Evolutionary conservation across 2,329 filamentous ascomycete genomes (phyloP), one percentile per base, ranked within the genome.

Genomic region (Fonsecaea pugnacius): DNA sequence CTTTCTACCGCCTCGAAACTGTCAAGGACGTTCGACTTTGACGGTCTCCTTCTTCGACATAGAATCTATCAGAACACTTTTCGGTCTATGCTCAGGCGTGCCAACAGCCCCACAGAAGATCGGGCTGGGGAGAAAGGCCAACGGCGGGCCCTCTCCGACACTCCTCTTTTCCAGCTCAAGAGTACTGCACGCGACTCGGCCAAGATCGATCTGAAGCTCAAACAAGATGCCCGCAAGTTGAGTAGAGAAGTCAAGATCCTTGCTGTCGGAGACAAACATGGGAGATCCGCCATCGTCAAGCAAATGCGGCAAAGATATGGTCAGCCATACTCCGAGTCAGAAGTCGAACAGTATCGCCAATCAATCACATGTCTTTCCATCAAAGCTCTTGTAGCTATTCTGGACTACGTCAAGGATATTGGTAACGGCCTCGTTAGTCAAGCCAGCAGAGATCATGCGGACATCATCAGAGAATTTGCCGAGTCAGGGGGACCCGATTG

Each of bases 21-120:
- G 35, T 70, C 69, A 18, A 61, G 53, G 35, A 58, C 43, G 1
- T 72, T 71, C 43, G 63, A 62, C 18, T 70, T 71, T 33, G 69
- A 71, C 50, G 60, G 32, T 8, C 56, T 70, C 12, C 50, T 72
- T n/a, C 55, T 69, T 24, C 35, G 52, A 32, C 60, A 66, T 27
- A 65, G 67, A 32, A 62, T 65, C 16, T 72, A 71, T 60, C 62
- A 69, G 54, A 66, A 64, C 51, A 65, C 59, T 21, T 60, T 69
- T 51, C 67, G 68, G 21, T 64, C 62, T 14, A 60, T 69, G 56
- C 52, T 69, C 40, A 38, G 67, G 40, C 43, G 68, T 53, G 60
- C 58, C n/a, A 43, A 27, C 36, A 65, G 61, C 52, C 67, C 61
- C 8, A 63, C 60, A 2, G 60, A 66, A 51, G 50, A 54, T 14